A percentile compares a stretch with the other conserved stretches of the same genome.
Conservation (phyloP, 2,329 filamentous ascomycete species). For the Gnomoniopsis smithogilvyi region DNA sequence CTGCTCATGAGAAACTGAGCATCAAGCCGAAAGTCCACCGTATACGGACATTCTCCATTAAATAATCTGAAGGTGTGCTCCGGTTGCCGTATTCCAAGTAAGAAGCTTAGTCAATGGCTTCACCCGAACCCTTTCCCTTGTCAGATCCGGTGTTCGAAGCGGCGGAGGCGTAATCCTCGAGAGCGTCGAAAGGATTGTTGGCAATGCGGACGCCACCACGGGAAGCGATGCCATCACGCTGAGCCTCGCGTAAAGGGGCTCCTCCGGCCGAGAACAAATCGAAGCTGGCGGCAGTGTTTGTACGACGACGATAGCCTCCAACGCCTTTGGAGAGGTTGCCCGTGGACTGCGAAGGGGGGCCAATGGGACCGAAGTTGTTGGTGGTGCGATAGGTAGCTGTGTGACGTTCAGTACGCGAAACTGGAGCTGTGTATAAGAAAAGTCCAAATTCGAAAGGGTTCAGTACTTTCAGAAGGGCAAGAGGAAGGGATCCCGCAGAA, state of each 20-base stretch:
- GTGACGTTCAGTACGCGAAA: neutral
- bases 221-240: neutral
- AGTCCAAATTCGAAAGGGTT: too few species aligned
- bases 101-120: neutral
- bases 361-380: constrained; percentile 12
- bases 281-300: neutral
- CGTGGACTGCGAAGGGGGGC: constrained; percentile 1
- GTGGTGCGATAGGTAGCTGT: constrained; percentile 2
- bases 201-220: neutral
- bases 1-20: too few species aligned
- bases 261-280: neutral
- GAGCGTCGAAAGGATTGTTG: constrained; percentile 8
- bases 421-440: too few species aligned
- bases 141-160: neutral
- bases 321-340: neutral
- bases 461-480: neutral
- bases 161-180: neutral
- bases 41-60: neutral
- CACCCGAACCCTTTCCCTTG: neutral
- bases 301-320: neutral
- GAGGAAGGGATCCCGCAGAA: too few species aligned
- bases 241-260: too few species aligned
- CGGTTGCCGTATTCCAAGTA: neutral
- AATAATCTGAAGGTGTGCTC: neutral
- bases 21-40: neutral